phyloP scores from a whole-genome alignment of 768 basidiomycete species.

The Kwoniella dendrophila region DNA sequence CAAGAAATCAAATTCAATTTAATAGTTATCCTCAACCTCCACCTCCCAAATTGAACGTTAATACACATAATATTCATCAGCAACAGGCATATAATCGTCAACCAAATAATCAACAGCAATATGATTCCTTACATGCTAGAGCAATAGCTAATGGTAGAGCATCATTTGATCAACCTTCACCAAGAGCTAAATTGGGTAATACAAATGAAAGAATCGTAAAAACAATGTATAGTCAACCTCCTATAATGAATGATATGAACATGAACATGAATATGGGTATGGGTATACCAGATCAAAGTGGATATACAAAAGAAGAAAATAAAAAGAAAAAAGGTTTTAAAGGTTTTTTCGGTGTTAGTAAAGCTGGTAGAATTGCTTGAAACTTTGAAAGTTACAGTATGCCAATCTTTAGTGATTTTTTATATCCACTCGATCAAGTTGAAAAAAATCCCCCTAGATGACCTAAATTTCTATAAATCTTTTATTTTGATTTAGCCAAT shows the following conservation, averaged over 20 bases:
- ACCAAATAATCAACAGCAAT: too few relatives aligned
- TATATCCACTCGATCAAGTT: background rate
- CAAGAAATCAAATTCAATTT: background rate
- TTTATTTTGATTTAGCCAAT: too few relatives aligned
- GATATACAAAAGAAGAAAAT: slow-evolving; percentile 11
- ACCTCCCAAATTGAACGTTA: background rate
- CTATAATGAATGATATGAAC: slow-evolving; percentile 4
- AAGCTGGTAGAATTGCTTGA: slow-evolving; percentile 35
- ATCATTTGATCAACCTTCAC: slow-evolving; percentile 17
- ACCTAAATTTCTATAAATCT: too few relatives aligned
- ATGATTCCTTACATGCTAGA: slow-evolving; percentile 6
- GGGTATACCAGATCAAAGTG: slow-evolving; percentile 5
- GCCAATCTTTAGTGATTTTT: too few relatives aligned
- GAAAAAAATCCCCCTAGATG: background rate
- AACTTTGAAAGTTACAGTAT: too few relatives aligned
- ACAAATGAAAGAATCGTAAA: slow-evolving; percentile 11
- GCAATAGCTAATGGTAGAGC: slow-evolving; percentile 8
- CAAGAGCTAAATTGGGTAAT: slow-evolving; percentile 5
- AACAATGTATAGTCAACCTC: slow-evolving; percentile 23
- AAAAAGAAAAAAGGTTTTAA: slow-evolving; percentile 40
- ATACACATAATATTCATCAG: background rate
- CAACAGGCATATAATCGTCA: too few relatives aligned
- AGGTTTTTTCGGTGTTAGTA: slow-evolving; percentile 35
- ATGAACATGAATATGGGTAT: background rate
- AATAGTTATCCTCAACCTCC: slow-evolving; percentile 18